Percentiles rank a stretch among this genome's conserved stretches.
Evolutionary conservation across 805 yeast genomes (phyloP).

Genomic region (Ogataea nonfermentans): DNA sequence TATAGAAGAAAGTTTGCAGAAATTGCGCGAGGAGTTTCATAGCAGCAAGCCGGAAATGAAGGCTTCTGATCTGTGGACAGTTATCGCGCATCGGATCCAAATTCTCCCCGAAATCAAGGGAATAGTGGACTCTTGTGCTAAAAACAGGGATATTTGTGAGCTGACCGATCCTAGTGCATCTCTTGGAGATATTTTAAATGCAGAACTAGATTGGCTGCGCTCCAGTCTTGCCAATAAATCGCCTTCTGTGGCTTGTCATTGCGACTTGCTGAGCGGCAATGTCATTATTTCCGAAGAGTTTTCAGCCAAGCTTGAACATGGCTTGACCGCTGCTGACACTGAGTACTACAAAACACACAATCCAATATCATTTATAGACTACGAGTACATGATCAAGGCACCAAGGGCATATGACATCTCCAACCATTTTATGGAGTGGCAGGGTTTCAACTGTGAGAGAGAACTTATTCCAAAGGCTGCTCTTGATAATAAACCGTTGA

Average conservation of each 20-base stretch:
- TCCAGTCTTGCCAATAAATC: conserved; percentile 41
- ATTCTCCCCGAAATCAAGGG: conserved; percentile 53
- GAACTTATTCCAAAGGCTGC: conserved; percentile 56
- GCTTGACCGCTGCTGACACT: conserved; percentile 9
- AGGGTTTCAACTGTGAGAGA: conserved; percentile 71
- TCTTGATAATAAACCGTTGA: conserved; percentile 41
- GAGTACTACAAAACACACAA: conserved; percentile 19
- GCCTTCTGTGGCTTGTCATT: conserved; percentile 62
- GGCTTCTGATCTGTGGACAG: conserved; percentile 53
- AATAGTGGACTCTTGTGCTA: conserved; percentile 36
- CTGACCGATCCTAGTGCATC: conserved; percentile 7
- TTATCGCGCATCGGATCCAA: conserved; percentile 60
- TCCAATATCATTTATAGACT: conserved; percentile 63
- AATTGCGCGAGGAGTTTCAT: conserved; percentile 32
- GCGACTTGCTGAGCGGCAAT: conserved; percentile 74
- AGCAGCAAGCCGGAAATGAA: conserved; percentile 21
- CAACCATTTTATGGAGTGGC: conserved; percentile 78
- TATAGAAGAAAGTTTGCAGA: conserved; percentile 47
- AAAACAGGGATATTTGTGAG: conserved; percentile 32
- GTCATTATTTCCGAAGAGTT: conserved; percentile 53
- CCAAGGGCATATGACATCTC: conserved; percentile 76
- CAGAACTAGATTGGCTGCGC: conserved; percentile 58
- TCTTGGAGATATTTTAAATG: conserved; percentile 38
- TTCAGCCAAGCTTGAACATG: conserved; percentile 20
- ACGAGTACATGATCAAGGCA: conserved; percentile 70